Evolutionary conservation across 2,329 filamentous ascomycete species (phyloP).

Genomic region (Botrytis sinoallii): DNA sequence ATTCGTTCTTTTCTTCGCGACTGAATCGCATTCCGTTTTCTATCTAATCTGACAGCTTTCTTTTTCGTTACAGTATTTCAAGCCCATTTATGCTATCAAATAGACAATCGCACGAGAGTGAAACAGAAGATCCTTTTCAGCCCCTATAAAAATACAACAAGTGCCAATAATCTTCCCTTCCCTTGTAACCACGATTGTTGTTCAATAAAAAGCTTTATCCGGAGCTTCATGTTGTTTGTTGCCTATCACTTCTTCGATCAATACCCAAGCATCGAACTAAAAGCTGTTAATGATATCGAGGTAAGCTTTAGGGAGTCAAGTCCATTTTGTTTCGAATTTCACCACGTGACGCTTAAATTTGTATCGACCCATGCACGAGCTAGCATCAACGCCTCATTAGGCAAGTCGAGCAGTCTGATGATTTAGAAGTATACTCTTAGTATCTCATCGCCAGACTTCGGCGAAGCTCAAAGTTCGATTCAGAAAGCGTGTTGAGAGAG

Average conservation of each 20-base stretch:
- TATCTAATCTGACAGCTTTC: accelerated
- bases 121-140: neutral
- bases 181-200: neutral
- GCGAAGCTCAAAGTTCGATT: neutral
- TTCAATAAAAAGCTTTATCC: neutral
- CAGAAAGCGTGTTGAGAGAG: neutral
- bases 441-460: neutral
- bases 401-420: neutral
- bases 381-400: neutral
- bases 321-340: neutral
- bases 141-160: neutral
- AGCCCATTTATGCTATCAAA: neutral
- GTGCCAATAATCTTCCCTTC: neutral
- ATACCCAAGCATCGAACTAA: neutral
- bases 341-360: neutral
- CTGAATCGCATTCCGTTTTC: neutral
- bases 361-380: neutral
- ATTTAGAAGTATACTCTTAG: neutral
- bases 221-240: no score
- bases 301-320: neutral
- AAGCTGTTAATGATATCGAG: neutral
- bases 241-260: no score
- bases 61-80: neutral
- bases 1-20: neutral
- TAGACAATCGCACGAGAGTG: neutral